phyloP scores from a whole-genome alignment of 2,329 filamentous ascomycete species.

The Grosmannia clavigera region DNA sequence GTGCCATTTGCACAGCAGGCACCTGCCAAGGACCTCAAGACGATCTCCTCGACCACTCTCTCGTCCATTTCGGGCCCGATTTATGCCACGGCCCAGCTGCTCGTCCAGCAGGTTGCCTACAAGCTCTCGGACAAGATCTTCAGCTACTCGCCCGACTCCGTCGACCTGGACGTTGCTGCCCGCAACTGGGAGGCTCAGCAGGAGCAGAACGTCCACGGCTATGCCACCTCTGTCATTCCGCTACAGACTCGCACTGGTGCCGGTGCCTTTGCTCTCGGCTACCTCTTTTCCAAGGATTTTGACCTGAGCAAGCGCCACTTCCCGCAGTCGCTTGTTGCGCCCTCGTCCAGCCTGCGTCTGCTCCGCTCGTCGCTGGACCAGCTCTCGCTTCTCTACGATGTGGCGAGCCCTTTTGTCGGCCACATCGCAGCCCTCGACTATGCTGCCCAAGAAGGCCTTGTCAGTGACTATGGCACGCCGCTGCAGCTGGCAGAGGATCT shows the following conservation, averaged over 20 bases:
- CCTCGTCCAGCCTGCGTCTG: conserved; percentile 68
- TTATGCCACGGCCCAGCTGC: conserved; percentile 83
- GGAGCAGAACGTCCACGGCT: conserved; percentile 71
- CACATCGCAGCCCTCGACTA: conserved; percentile 92
- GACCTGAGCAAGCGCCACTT: conserved; percentile 83
- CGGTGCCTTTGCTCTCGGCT: conserved; percentile 82
- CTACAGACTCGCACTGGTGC: conserved; percentile 84
- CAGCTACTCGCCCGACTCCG: conserved; percentile 87
- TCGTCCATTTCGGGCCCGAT: conserved; percentile 68
- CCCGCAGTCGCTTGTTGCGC: conserved; percentile 81
- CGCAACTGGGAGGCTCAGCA: conserved; percentile 60
- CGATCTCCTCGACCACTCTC: conserved; percentile 36
- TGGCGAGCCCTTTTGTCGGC: conserved; percentile 84
- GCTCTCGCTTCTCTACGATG: conserved; percentile 78
- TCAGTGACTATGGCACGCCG: conserved; percentile 76
- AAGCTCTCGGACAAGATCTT: conserved; percentile 94
- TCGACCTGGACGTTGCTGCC: conserved; percentile 76
- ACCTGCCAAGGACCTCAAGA: conserved; percentile 19
- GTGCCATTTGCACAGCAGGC: conserved; percentile 2
- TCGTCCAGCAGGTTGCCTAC: conserved; percentile 94
- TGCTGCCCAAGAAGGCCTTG: conserved; percentile 52
- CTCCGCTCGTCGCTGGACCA: conserved; percentile 81
- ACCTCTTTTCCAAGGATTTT: conserved; percentile 96
- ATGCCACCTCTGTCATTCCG: conserved; percentile 62
- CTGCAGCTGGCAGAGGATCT: conserved; percentile 79